Evolutionary conservation across 305 asterid species (phyloP), one percentile per base, ranked within the genome.

Genomic region (Ilex paraguariensis): DNA sequence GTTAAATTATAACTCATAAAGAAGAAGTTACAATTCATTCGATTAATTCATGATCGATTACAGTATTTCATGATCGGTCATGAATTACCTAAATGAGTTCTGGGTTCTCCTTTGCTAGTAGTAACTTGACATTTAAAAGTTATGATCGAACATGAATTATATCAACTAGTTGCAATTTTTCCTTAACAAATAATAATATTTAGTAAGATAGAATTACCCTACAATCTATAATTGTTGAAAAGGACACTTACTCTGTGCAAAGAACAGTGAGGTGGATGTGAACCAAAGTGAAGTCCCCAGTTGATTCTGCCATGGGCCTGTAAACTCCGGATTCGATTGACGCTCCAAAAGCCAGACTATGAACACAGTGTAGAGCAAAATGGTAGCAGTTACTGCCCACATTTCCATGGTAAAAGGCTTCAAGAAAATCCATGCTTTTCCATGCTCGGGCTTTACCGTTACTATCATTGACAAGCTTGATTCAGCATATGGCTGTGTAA

Each of bases 381-480:
- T 61, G 5, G 36, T 57, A 39, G 17, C 63, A 33, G 78, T 78
- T 0, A 63, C 83, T 5, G 31, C 5, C 83, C 83, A 78, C 83
- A 78, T 62, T 48, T 42, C 69, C 32, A 12, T 0, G 15, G 81
- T 68, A 63, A 78, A 78, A 13, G 81, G 83, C 63, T 40, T 75
- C 67, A 63, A 7, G 53, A 78, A 78, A 53, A 71, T 75, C 74
- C 78, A 78, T 59, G 74, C 67, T 61, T 5, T 69, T 13, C 45
- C 14, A 0, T 51, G 28, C 53, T 63, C 51, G 7, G 31, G 54
- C 66, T 72, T 69, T 50, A 60, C 72, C 14, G 66, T 66, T 44
- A 78, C 83, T 48, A 69, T 7, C 83, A 78, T 71, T 10, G 81
- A 71, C 75, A 78, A 69, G 31, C 70, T 79, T 12, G 83, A 75